Percentiles rank a stretch among this genome's conserved stretches.
Conservation (phyloP, 352 stramenopile genomes). For the Pythium sp. region DNA sequence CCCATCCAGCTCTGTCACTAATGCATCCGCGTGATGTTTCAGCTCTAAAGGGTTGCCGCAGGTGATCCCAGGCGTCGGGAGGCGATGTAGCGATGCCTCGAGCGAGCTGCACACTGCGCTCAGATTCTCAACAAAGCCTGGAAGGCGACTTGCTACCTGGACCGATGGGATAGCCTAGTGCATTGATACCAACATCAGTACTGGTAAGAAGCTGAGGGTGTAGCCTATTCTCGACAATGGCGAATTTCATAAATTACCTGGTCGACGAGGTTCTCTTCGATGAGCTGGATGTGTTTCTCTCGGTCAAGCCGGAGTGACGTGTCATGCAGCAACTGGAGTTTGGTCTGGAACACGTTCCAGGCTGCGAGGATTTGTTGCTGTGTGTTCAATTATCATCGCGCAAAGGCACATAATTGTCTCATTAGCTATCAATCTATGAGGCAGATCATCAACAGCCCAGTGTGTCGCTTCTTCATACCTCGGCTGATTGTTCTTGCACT, state of each 20-base stretch:
- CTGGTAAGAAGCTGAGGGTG: not conserved
- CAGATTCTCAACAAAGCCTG: constrained; percentile 20
- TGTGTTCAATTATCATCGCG: not conserved
- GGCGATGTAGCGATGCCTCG: constrained; percentile 32
- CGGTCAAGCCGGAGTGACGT: constrained; percentile 35
- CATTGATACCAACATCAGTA: not conserved
- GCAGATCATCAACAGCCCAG: too few relatives aligned
- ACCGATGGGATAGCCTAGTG: constrained; percentile 15
- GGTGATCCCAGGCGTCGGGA: constrained; percentile 28
- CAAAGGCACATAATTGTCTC: not conserved
- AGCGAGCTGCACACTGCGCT: constrained; percentile 27
- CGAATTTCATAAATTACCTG: constrained; percentile 22
- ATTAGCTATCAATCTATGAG: not conserved
- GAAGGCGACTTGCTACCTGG: constrained; percentile 22
- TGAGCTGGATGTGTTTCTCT: constrained; percentile 25
- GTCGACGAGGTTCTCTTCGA: constrained; percentile 29
- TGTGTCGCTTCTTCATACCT: constrained; percentile 23
- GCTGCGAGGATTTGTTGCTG: constrained; percentile 44
- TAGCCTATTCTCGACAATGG: not conserved
- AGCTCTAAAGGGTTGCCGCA: constrained; percentile 26
- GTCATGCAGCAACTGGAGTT: constrained; percentile 49
- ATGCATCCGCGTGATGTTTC: constrained; percentile 27
- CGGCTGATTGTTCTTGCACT: constrained; percentile 40
- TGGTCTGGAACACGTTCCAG: constrained; percentile 45
- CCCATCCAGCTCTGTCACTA: constrained; percentile 26